Percentiles rank a stretch among this genome's conserved stretches.
These are phyloP conservation scores for Quercus variabilis DNA, from an alignment of 306 rosid genomes.

Conservation along the genomic window DNA sequence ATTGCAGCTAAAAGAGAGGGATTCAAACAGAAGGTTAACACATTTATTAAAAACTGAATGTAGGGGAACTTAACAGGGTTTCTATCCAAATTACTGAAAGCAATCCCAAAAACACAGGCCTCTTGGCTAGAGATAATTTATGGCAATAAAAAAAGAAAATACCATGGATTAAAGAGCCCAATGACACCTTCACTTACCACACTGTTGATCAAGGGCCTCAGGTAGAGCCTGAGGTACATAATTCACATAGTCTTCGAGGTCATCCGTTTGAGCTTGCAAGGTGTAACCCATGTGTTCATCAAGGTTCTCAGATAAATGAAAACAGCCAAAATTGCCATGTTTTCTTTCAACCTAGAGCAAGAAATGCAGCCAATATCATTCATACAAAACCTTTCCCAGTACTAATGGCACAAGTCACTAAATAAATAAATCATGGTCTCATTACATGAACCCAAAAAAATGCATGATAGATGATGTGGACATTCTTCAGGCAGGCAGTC, in stretches of 20 bases:
- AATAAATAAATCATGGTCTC: neutral
- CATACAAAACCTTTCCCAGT: neutral
- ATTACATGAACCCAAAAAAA: neutral
- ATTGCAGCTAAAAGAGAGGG: neutral
- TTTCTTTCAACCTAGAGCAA: slow-evolving; percentile 73
- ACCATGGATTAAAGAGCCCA: slow-evolving; percentile 12
- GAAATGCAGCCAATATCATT: slow-evolving; percentile 11
- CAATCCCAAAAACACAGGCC: neutral
- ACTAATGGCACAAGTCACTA: neutral
- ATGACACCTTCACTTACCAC: slow-evolving; percentile 55
- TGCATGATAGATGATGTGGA: no score
- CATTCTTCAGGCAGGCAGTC: neutral
- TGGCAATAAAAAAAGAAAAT: slow-evolving; percentile 4
- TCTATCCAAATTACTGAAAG: neutral
- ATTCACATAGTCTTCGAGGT: slow-evolving; percentile 44
- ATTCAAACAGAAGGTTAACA: neutral
- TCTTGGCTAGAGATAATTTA: neutral
- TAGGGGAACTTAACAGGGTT: neutral
- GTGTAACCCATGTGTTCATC: slow-evolving; percentile 52
- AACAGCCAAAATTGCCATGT: slow-evolving; percentile 65
- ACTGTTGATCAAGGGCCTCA: slow-evolving; percentile 41
- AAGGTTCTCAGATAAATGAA: slow-evolving; percentile 84
- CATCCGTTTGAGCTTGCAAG: slow-evolving; percentile 38
- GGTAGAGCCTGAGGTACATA: slow-evolving; percentile 66
- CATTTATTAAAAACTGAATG: neutral